Percentiles rank a stretch among this genome's conserved stretches.
Evolutionary conservation across 352 stramenopile species (phyloP).

Genomic region (Phytophthora lateralis): DNA sequence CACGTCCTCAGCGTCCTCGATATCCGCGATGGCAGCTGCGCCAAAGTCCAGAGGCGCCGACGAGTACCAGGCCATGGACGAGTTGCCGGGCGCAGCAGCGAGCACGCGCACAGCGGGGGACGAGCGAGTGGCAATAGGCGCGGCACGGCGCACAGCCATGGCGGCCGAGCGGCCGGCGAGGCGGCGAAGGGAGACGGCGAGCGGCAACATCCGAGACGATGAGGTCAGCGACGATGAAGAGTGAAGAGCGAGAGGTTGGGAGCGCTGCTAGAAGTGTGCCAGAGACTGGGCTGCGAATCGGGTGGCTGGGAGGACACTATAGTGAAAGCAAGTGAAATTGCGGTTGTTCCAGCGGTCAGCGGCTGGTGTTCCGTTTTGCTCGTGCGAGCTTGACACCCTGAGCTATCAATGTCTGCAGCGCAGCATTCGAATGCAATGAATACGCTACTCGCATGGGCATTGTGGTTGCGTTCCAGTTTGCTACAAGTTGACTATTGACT

Average conservation of each 20-base stretch:
- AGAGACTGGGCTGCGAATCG: not conserved
- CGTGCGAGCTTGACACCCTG: no score
- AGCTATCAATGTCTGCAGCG: no score
- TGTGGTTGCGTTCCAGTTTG: no score
- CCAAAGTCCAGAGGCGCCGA: constrained; percentile 25
- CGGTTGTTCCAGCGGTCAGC: not conserved
- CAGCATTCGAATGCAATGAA: no score
- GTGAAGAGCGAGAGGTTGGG: constrained; percentile 8
- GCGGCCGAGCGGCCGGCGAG: constrained; percentile 33
- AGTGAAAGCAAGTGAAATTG: not conserved
- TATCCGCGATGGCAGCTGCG: constrained; percentile 16
- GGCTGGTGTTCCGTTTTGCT: not conserved
- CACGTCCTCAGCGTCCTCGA: constrained; percentile 47
- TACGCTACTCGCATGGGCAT: no score
- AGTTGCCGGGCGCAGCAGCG: constrained; percentile 10
- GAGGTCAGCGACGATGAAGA: constrained; percentile 18
- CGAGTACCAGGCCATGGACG: constrained; percentile 28
- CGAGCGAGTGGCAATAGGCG: constrained; percentile 12
- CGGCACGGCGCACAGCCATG: constrained; percentile 16
- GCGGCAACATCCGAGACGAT: constrained; percentile 34
- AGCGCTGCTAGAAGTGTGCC: not conserved
- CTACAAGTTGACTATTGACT: no score
- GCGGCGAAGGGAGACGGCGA: constrained; percentile 38
- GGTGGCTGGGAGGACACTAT: constrained; percentile 4
- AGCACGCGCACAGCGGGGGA: constrained; percentile 18